Evolutionary conservation across 805 yeast species (phyloP).

Genomic region (Wickerhamiella galacta): DNA sequence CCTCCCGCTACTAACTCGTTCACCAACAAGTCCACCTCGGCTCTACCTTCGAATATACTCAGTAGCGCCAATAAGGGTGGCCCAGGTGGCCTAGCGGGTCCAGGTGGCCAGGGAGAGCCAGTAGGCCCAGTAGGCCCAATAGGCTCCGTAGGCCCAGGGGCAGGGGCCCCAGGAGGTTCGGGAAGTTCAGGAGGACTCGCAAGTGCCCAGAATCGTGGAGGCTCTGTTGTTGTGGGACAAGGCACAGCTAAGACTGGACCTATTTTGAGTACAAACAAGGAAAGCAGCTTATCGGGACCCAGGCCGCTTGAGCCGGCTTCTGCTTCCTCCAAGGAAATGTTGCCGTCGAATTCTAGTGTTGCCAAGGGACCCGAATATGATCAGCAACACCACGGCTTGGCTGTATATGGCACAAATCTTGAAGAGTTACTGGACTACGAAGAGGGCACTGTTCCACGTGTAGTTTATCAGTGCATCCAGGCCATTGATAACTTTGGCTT

Average conservation of each 20-base stretch:
- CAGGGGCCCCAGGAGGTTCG: too few relatives aligned
- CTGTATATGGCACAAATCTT: slow-evolving; percentile 73
- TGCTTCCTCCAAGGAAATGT: slow-evolving; percentile 10
- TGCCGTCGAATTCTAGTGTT: slow-evolving; percentile 15
- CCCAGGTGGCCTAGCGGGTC: too few relatives aligned
- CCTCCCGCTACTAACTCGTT: too few relatives aligned
- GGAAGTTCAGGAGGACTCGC: too few relatives aligned
- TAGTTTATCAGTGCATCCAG: slow-evolving; percentile 76
- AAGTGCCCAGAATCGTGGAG: too few relatives aligned
- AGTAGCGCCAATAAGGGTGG: too few relatives aligned
- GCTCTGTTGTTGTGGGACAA: slow-evolving; percentile 9
- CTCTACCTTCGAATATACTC: too few relatives aligned
- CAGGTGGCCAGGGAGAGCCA: too few relatives aligned
- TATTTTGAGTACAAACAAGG: slow-evolving; percentile 7
- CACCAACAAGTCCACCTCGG: too few relatives aligned
- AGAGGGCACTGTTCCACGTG: slow-evolving; percentile 79
- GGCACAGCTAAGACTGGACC: slow-evolving; percentile 20
- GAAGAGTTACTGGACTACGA: slow-evolving; percentile 63
- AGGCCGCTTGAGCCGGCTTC: neutral
- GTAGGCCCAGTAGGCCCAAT: too few relatives aligned
- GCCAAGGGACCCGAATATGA: neutral
- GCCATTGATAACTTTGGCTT: slow-evolving; percentile 75
- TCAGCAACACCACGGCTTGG: slow-evolving; percentile 16
- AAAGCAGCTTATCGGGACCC: neutral
- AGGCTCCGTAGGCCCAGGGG: too few relatives aligned